These are phyloP conservation scores for Lasiosphaeris hirsuta DNA, from an alignment of 495 filamentous ascomycete genomes.

Conservation along the genomic window DNA sequence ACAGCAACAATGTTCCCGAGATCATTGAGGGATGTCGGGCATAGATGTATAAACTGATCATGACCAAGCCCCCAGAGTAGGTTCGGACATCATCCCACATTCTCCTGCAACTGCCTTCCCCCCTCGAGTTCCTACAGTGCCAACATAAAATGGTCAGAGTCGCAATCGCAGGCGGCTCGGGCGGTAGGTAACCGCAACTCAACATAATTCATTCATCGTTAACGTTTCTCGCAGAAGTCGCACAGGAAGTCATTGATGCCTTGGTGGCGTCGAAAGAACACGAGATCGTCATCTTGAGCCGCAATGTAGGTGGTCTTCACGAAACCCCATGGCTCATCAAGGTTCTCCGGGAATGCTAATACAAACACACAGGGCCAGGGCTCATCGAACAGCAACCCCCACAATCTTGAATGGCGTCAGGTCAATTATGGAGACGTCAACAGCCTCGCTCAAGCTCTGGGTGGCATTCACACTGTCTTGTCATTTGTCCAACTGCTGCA, in stretches of 20 bases:
- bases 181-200: not conserved
- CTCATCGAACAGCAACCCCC: no score
- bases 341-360: no score
- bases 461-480: conserved; percentile 53
- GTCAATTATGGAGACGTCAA: conserved; percentile 44
- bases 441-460: conserved; percentile 36
- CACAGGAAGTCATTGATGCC: conserved; percentile 3
- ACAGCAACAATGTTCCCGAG: not conserved
- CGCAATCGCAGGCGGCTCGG: not conserved
- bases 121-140: no score
- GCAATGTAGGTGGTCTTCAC: no score
- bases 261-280: not conserved
- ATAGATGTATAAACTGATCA: no score
- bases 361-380: no score
- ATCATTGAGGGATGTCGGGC: not conserved
- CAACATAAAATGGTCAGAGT: conserved; percentile 1
- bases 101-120: no score
- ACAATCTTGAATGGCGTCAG: not conserved
- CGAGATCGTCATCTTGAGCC: conserved; percentile 3
- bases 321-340: no score
- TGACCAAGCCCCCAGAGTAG: no score
- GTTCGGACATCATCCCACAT: no score
- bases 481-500: conserved; percentile 46
- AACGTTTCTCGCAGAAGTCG: not conserved
- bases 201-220: not conserved